Base-by-base conservation (phyloP, 805 yeast species). In the Torulaspora delbrueckii region DNA sequence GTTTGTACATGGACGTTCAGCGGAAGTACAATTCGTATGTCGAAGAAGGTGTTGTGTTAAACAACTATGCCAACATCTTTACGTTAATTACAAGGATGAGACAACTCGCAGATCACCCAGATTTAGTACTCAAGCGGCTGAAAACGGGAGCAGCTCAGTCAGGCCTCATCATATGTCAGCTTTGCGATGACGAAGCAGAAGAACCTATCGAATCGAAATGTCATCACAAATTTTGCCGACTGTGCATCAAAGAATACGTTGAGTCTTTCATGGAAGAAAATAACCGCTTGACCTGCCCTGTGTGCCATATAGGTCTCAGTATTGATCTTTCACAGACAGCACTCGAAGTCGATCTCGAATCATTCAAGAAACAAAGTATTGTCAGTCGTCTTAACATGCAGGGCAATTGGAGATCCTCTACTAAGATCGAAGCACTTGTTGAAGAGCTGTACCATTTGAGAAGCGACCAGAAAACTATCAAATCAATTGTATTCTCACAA, bases 21-120 rank as follows among this genome's bases (percentile, higher is more conserved):
- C 76, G 99, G 50, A 83, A 84, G 57, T 93, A 88, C 71, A 87
- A 86, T 58, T 93, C 89, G 36, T 93, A 81, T 62, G 98, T 93
- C 32, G 93, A 95, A 18, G 91, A 87, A 60, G 99, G 99, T 67
- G 96, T 93, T 33, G 97, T 93, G 19, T 72, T 93, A 47, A 93
- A 93, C 68, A 93, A 93, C 65, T 93, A 93, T 68, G 99, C 99
- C 37, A 93, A 93, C 59, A 93, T 93, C 59, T 93, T 93, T 69
- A 90, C 98, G 0, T 74, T 93, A 46, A 90, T 93, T 58, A 93
- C 99, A 0, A 74, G 99, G 57, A 95, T 93, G 99, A 79, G 99
- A 58, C 99, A 93, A 67, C 72, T 93, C 56, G 98, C 99, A 0
- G 99, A 93, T 64, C 99, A 93, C 66, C 99, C 99, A 0, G 99